A percentile compares a stretch with the other conserved stretches of the same genome.
Evolutionary conservation across 2,329 filamentous ascomycete genomes (phyloP).

Genomic region (Zymoseptoria crescenta): DNA sequence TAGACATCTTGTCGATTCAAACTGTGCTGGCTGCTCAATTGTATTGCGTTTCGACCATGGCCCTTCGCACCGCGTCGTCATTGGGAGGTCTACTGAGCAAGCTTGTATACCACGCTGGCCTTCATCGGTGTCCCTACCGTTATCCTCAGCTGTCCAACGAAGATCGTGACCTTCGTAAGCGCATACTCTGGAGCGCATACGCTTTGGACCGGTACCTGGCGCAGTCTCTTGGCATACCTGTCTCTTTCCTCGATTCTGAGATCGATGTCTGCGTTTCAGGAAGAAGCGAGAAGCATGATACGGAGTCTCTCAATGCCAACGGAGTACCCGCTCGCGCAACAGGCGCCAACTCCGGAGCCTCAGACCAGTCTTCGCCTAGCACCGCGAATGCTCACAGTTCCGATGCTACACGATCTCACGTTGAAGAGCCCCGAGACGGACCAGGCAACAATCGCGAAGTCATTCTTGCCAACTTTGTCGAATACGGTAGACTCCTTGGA

Average conservation of each 20-base stretch:
- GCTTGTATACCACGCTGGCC: constrained; percentile 43
- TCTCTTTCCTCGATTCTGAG: constrained; percentile 31
- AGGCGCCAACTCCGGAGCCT: background rate
- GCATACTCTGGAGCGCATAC: constrained; percentile 37
- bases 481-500: constrained; percentile 17
- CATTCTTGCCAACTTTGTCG: constrained; percentile 18
- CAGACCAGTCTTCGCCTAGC: background rate
- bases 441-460: constrained; percentile 11
- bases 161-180: constrained; percentile 31
- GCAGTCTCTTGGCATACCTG: constrained; percentile 32
- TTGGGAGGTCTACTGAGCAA: constrained; percentile 42
- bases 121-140: constrained; percentile 46
- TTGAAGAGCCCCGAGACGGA: background rate
- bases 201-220: constrained; percentile 33
- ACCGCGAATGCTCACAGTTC: constrained; percentile 1
- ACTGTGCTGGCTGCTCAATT: constrained; percentile 43
- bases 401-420: background rate
- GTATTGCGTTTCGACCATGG: constrained; percentile 43
- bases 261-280: constrained; percentile 34
- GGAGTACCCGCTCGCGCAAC: background rate
- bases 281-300: constrained; percentile 22
- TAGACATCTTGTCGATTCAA: constrained; percentile 39
- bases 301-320: constrained; percentile 9
- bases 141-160: constrained; percentile 30
- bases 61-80: constrained; percentile 42